Conservation (phyloP, 2,329 filamentous ascomycete genomes). For the Colletotrichum limetticola region DNA sequence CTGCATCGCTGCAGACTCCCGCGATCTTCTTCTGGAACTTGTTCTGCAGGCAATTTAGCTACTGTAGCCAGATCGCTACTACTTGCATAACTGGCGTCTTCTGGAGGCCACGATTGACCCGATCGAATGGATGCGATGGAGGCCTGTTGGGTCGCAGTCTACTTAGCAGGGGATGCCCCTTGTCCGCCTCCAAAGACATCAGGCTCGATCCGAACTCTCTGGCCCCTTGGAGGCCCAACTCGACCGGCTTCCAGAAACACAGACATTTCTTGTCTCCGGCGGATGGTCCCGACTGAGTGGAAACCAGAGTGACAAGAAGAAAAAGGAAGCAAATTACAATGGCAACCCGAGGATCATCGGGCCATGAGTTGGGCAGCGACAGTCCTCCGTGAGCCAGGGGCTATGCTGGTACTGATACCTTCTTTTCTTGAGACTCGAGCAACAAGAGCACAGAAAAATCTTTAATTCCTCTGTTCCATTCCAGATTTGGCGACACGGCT, state of each 20-base stretch:
- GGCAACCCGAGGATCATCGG: conserved; percentile 14
- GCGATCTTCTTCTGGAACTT: background rate
- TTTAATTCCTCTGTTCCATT: background rate
- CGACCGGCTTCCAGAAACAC: conserved; percentile 14
- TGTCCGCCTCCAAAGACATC: conserved; percentile 10
- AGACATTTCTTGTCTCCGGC: conserved; percentile 3
- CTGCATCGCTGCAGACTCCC: background rate
- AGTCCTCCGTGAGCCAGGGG: conserved; percentile 15
- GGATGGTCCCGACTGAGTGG: conserved; percentile 24
- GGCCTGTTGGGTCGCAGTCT: conserved; percentile 17
- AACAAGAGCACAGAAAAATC: background rate
- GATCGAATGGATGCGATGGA: conserved; percentile 5
- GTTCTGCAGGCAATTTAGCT: conserved; percentile 19
- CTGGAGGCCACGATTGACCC: conserved; percentile 6
- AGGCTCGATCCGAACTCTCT: conserved; percentile 28
- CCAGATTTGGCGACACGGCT: background rate
- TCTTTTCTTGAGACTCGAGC: background rate
- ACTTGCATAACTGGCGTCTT: background rate
- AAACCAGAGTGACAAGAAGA: conserved; percentile 9
- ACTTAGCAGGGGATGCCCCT: conserved; percentile 17
- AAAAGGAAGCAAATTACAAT: conserved; percentile 23
- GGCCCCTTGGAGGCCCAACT: conserved; percentile 14
- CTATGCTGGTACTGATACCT: conserved; percentile 3
- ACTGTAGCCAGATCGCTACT: conserved; percentile 21
- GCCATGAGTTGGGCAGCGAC: conserved; percentile 32